phyloP scores from a whole-genome alignment of 805 yeast species.

The Schizosaccharomyces osmophilus region DNA sequence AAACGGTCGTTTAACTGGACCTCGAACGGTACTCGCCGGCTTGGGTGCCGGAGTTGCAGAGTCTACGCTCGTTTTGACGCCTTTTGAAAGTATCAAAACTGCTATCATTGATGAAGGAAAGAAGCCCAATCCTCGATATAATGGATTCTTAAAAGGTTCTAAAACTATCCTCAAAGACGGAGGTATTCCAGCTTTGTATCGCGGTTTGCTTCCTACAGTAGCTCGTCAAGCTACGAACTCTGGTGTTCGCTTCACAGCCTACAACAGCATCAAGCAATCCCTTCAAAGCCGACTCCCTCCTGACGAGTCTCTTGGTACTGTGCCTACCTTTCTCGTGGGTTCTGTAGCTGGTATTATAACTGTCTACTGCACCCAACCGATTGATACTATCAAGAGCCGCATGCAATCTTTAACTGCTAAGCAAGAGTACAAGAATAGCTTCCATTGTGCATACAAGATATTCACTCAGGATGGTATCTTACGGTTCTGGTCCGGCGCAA shows the following conservation, averaged over 20 bases:
- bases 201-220: slow-evolving; percentile 80
- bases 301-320: slow-evolving; percentile 48
- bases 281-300: slow-evolving; percentile 20
- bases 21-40: slow-evolving; percentile 39
- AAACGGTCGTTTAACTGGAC: slow-evolving; percentile 63
- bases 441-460: slow-evolving; percentile 59
- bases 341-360: slow-evolving; percentile 76
- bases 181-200: slow-evolving; percentile 64
- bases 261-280: slow-evolving; percentile 48
- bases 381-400: slow-evolving; percentile 85
- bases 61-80: slow-evolving; percentile 81
- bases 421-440: slow-evolving; percentile 42
- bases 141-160: slow-evolving; percentile 36
- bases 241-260: slow-evolving; percentile 82
- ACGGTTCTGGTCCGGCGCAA: slow-evolving; percentile 95
- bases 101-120: slow-evolving; percentile 85
- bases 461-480: slow-evolving; percentile 69
- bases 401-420: slow-evolving; percentile 82
- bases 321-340: slow-evolving; percentile 67
- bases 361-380: slow-evolving; percentile 75
- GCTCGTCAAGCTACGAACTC: slow-evolving; percentile 89
- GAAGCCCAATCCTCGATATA: slow-evolving; percentile 47
- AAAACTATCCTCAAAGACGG: slow-evolving; percentile 43
- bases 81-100: slow-evolving; percentile 88
- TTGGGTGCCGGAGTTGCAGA: slow-evolving; percentile 88